These are phyloP conservation scores for Zygosaccharomyces siamensis DNA, from an alignment of 805 yeast genomes.

Conservation along the genomic window DNA sequence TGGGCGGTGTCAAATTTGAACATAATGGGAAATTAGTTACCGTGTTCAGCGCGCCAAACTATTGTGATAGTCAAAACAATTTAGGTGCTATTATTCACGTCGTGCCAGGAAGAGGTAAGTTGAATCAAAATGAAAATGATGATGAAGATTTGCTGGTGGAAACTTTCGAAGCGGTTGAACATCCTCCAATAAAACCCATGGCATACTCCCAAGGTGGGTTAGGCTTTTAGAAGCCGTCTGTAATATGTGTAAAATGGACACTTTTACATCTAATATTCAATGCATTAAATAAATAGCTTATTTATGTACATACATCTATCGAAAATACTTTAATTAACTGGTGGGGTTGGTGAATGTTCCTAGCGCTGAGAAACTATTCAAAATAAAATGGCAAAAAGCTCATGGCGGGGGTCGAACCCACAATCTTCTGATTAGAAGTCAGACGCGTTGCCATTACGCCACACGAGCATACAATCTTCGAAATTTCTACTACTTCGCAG, in stretches of 20 bases:
- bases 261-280: background rate
- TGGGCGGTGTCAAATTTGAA: slow-evolving; percentile 83
- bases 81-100: slow-evolving; percentile 85
- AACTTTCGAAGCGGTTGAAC: slow-evolving; percentile 77
- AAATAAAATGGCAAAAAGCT: slow-evolving; percentile 22
- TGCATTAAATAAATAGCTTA: background rate
- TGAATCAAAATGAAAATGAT: slow-evolving; percentile 41
- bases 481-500: no score
- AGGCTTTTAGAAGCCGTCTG: slow-evolving; percentile 24
- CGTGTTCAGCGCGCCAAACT: slow-evolving; percentile 97
- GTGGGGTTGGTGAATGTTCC: background rate
- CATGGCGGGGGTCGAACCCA: slow-evolving; percentile 55
- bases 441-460: slow-evolving; percentile 57
- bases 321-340: background rate
- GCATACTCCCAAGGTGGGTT: slow-evolving; percentile 64
- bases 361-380: no score
- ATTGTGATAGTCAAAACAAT: slow-evolving; percentile 90
- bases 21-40: slow-evolving; percentile 85
- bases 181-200: slow-evolving; percentile 92
- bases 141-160: slow-evolving; percentile 48
- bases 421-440: slow-evolving; percentile 53
- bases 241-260: background rate
- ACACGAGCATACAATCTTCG: slow-evolving; percentile 38
- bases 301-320: background rate
- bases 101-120: slow-evolving; percentile 34